A percentile compares a stretch with the other conserved stretches of the same genome.
Evolutionary conservation across 345 rosid species (phyloP).

Genomic region (Populus davidiana): DNA sequence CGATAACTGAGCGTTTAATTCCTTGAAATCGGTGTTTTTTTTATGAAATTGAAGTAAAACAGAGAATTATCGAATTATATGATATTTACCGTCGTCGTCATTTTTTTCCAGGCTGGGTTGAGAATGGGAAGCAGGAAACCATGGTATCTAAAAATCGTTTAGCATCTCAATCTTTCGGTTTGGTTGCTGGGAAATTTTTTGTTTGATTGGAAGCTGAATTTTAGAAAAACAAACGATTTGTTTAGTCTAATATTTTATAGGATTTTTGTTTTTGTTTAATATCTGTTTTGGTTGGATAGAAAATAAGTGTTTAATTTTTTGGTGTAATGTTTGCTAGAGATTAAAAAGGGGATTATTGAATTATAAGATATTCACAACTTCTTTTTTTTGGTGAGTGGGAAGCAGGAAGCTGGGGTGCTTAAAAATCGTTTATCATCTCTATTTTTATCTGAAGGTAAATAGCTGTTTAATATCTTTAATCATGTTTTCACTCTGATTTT

Average conservation of each 20-base stretch:
- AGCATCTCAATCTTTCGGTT: neutral
- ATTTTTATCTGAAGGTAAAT: conserved; percentile 60
- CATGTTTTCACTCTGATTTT: neutral
- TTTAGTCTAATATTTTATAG: neutral
- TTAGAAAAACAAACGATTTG: neutral
- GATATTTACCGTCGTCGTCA: neutral
- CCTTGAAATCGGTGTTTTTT: neutral
- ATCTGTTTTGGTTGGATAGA: neutral
- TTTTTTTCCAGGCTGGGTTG: too few species aligned
- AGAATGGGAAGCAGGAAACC: too few species aligned
- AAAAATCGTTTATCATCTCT: conserved; percentile 62
- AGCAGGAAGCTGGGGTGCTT: conserved; percentile 48
- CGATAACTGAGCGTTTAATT: neutral
- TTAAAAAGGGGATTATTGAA: neutral
- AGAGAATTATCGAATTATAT: neutral
- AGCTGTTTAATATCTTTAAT: neutral
- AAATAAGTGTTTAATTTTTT: neutral
- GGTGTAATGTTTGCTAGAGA: neutral
- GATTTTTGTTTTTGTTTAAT: neutral
- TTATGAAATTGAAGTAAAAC: neutral
- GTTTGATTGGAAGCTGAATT: neutral
- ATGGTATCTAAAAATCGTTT: too few species aligned
- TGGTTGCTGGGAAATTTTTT: neutral
- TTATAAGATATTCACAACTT: neutral
- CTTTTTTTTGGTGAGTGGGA: neutral